Conservation (phyloP, 768 basidiomycete species). For the Obba rivulosa region DNA sequence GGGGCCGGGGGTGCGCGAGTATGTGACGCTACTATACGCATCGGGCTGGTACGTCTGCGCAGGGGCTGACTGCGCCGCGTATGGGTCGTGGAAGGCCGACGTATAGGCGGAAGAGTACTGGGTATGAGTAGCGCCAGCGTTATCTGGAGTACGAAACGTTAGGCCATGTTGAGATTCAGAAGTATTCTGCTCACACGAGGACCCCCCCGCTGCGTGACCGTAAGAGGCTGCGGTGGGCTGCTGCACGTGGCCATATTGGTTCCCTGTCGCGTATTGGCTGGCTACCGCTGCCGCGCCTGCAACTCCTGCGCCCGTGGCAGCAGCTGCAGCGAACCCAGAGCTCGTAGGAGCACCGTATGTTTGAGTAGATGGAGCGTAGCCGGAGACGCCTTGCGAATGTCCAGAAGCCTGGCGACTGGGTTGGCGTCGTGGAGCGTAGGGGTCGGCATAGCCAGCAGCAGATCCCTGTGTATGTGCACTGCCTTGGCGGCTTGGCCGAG, state of each 20-base stretch:
- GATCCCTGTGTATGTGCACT: constrained; percentile 34
- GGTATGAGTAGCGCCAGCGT: constrained; percentile 45
- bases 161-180: constrained; percentile 3
- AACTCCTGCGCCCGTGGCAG: constrained; percentile 14
- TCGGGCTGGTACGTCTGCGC: constrained; percentile 29
- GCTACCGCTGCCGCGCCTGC: constrained; percentile 15
- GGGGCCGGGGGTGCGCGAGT: constrained; percentile 2
- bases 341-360: constrained; percentile 3
- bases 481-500: constrained; percentile 28
- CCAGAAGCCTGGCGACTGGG: constrained; percentile 32
- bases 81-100: constrained; percentile 33
- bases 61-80: constrained; percentile 29
- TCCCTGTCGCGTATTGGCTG: constrained; percentile 31
- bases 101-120: constrained; percentile 46
- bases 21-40: constrained; percentile 34
- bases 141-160: constrained; percentile 34
- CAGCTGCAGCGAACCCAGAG: not conserved
- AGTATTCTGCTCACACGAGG: constrained; percentile 43
- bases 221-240: constrained; percentile 33
- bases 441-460: constrained; percentile 36
- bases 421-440: constrained; percentile 9
- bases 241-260: constrained; percentile 27
- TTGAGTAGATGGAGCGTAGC: constrained; percentile 15
- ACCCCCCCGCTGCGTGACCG: constrained; percentile 47
- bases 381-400: constrained; percentile 25